phyloP scores from a whole-genome alignment of 176 grass and related monocot genomes.

The Musa itinerans region DNA sequence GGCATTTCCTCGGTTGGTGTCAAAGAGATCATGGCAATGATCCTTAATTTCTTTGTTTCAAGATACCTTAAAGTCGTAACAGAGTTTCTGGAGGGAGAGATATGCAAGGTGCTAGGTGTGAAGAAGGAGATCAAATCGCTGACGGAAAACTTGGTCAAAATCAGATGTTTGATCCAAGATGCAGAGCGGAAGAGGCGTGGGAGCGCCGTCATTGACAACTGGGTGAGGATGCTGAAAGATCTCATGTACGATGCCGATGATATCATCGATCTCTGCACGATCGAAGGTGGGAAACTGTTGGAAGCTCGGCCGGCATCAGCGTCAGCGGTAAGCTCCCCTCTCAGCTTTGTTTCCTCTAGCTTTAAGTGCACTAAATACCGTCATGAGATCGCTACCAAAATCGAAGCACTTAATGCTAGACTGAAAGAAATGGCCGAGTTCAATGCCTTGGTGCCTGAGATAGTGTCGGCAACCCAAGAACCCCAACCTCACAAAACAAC shows the following conservation, averaged over 20 bases:
- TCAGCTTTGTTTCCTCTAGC: background rate
- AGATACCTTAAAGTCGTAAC: background rate
- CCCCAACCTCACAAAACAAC: too few species aligned
- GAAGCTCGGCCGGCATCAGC: background rate
- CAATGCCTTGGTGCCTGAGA: too few species aligned
- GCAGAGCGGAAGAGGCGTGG: slow-evolving; percentile 20
- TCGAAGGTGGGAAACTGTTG: slow-evolving; percentile 21
- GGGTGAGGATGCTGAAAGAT: slow-evolving; percentile 31
- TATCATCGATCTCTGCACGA: slow-evolving; percentile 27
- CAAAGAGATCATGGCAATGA: slow-evolving; percentile 12
- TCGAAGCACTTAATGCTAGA: background rate
- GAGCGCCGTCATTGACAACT: slow-evolving; percentile 11
- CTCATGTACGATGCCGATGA: slow-evolving; percentile 34
- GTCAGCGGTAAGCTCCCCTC: background rate
- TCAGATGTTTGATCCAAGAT: slow-evolving; percentile 14
- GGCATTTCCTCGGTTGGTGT: too few species aligned
- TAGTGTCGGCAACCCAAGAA: background rate
- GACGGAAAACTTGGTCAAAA: background rate
- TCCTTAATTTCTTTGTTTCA: slow-evolving; percentile 20
- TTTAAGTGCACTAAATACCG: background rate
- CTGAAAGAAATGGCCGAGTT: background rate
- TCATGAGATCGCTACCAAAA: background rate
- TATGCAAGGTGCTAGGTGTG: slow-evolving; percentile 14
- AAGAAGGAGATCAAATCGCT: slow-evolving; percentile 22
- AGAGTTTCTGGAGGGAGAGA: slow-evolving; percentile 14